Evolutionary conservation across 2,329 filamentous ascomycete genomes (phyloP), one percentile per base, ranked within the genome.

Genomic region (Fusarium ramigenum): DNA sequence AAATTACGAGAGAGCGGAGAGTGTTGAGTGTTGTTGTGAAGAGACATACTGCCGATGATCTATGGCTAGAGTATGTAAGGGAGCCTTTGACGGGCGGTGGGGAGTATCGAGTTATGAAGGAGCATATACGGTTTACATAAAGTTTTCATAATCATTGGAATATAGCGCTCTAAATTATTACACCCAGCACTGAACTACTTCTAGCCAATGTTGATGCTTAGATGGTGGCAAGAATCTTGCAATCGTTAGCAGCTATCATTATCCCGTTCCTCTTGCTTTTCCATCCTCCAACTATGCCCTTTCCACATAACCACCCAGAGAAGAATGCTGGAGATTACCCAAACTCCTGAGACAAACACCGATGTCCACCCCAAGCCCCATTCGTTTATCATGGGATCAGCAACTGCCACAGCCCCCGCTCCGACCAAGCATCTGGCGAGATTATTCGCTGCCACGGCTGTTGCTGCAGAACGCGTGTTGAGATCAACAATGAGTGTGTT

Each of bases 121-220:
- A 60, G 15, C 32, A 56, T n/a, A 53, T 54, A 7, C 25, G 21
- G 8, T 28, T 46, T 7, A 7, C 9, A 21, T 46, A 3, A 11
- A 23, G n/a, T 16, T 23, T 16, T 11, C 0, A 23, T 11, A 7
- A 11, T 23, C 0, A 3, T 7, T 43, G 6, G n/a, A 42, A 10
- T 11, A 43, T 10, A 23, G 40, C 15, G 15, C 15, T 23, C 15
- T 23, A 16, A 11, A 43, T n/a, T 3, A 23, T 16, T 25, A 4
- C 3, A 12, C 7, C 9, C 16, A 11, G 42, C 10, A 44, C 3
- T 12, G 10, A 25, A 5, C 10, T 44, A 16, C 12, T 25, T 25
- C n/a, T 19, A 8, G n/a, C 23, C 10, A 25, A 25, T 25, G 2
- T 9, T 25, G 11, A 12, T 12, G 16, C 42, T 12, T 11, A 19